Evolutionary conservation across 257 asterid species (phyloP).

Genomic region (Ajuga chamaepitys): DNA sequence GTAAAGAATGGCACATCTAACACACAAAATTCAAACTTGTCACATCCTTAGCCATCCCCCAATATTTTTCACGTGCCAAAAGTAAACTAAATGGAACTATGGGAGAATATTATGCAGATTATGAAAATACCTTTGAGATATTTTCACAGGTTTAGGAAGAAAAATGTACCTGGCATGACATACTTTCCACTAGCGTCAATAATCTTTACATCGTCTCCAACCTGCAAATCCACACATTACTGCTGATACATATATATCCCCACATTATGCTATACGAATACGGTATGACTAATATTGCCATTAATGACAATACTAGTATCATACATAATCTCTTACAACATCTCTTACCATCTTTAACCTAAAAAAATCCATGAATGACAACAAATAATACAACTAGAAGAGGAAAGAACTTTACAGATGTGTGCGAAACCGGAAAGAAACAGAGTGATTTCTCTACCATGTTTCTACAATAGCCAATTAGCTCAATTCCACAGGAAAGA

Average conservation of each 20-base stretch:
- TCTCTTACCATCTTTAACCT: no score
- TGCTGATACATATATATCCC: conserved; percentile 2
- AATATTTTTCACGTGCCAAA: neutral
- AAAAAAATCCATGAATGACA: neutral
- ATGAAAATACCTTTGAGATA: neutral
- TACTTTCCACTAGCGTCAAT: conserved; percentile 89
- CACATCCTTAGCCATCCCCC: neutral
- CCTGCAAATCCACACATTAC: conserved; percentile 42
- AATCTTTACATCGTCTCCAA: conserved; percentile 61
- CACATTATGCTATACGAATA: neutral
- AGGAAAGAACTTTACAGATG: neutral
- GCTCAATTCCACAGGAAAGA: neutral
- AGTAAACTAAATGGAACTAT: neutral
- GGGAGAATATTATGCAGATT: neutral
- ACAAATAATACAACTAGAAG: neutral
- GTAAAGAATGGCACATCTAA: neutral
- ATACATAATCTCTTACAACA: no score
- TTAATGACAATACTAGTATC: no score
- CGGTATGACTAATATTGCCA: neutral
- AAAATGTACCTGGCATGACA: conserved; percentile 90
- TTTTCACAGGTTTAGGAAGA: conserved; percentile 4
- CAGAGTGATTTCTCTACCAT: neutral
- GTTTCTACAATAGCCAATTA: neutral
- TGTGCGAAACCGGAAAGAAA: neutral
- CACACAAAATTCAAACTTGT: neutral